These are phyloP conservation scores for Angomonas deanei DNA, from an alignment of 208 protist species.

Conservation along the genomic window DNA sequence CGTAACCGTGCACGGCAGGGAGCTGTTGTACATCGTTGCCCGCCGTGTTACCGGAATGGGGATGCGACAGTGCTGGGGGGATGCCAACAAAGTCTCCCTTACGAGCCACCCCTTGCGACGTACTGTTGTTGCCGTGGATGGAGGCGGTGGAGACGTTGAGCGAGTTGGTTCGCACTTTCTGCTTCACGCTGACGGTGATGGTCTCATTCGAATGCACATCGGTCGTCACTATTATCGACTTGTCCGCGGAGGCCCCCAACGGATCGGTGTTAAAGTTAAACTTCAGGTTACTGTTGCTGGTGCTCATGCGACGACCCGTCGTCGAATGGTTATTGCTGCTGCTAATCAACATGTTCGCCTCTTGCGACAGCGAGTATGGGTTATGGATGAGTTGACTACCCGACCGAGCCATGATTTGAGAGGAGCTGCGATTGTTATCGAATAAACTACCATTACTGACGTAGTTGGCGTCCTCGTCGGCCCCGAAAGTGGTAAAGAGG, in stretches of 20 bases:
- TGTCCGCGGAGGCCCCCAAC: neutral
- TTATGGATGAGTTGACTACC: neutral
- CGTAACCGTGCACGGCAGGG: no score
- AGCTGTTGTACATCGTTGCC: neutral
- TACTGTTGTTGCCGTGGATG: neutral
- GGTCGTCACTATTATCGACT: conserved; percentile 13
- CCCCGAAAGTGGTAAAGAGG: conserved; percentile 46
- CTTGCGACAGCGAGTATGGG: neutral
- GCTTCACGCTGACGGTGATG: conserved; percentile 34
- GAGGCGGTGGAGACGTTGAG: conserved; percentile 16
- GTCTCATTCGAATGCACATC: conserved; percentile 11
- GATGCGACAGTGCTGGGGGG: neutral
- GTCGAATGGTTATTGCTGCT: neutral
- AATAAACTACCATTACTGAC: neutral
- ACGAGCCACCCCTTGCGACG: neutral
- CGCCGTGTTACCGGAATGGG: neutral
- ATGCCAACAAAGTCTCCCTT: neutral
- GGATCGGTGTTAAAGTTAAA: conserved; percentile 16
- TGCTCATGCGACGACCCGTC: neutral
- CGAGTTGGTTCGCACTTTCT: conserved; percentile 22
- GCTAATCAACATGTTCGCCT: neutral
- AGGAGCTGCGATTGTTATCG: neutral
- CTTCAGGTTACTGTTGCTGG: conserved; percentile 14
- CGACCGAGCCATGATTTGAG: neutral
- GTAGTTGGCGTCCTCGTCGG: neutral